Percentiles rank a stretch among this genome's conserved stretches.
Conservation (phyloP, 148 eudicot genomes). For the Chenopodium suecicum region DNA sequence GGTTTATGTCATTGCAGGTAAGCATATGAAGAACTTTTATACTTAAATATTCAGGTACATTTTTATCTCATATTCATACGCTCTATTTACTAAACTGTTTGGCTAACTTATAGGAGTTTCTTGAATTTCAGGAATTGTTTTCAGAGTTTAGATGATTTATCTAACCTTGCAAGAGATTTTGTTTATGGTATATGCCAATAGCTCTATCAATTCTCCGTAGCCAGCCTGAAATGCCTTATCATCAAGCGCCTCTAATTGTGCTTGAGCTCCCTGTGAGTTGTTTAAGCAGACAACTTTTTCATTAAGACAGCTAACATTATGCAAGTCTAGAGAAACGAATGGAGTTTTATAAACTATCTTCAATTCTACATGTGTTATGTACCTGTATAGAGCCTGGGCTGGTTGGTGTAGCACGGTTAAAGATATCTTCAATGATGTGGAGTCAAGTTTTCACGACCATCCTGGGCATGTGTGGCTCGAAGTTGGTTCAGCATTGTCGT, state of each 20-base stretch:
- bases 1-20: not conserved
- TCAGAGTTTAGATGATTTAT: not conserved
- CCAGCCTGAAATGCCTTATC: constrained; percentile 43
- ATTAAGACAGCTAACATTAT: not conserved
- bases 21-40: no score
- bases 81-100: no score
- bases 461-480: constrained; percentile 56
- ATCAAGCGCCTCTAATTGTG: constrained; percentile 45
- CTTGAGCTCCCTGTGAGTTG: constrained; percentile 34
- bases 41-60: no score
- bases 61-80: not conserved
- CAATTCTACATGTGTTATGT: not conserved
- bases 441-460: constrained; percentile 58
- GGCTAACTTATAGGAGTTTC: no score
- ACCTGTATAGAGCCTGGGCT: constrained; percentile 33
- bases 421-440: constrained; percentile 58
- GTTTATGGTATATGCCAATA: constrained; percentile 57
- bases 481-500: constrained; percentile 63
- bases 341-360: not conserved
- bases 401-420: constrained; percentile 43
- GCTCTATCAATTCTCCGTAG: constrained; percentile 49
- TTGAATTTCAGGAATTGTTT: no score
- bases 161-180: constrained; percentile 66
- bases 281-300: constrained; percentile 5
- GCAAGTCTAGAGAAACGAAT: not conserved